Conservation (phyloP, 2,329 filamentous ascomycete species). For the Penicillium janthinellum region DNA sequence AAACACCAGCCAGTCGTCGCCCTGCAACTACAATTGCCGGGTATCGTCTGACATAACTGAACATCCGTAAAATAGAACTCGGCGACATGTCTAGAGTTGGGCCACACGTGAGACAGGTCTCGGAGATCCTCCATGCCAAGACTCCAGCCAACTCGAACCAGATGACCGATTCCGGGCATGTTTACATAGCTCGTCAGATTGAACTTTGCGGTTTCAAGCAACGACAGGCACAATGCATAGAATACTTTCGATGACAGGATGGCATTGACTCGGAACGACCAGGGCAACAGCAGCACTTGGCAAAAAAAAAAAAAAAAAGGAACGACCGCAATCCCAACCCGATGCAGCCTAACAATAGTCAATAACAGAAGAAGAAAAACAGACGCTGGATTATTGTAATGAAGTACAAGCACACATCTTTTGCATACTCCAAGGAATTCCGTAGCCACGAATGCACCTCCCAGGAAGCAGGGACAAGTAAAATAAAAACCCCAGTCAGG, state of each 20-base stretch:
- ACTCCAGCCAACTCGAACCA: background rate
- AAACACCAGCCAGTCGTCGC: background rate
- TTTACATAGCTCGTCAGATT: background rate
- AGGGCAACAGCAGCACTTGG: slow-evolving; percentile 20
- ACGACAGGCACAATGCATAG: too few species aligned
- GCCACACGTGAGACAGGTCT: background rate
- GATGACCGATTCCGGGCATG: too few species aligned
- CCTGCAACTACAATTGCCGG: too few species aligned
- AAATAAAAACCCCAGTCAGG: slow-evolving; percentile 2
- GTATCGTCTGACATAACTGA: too few species aligned
- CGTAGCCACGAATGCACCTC: slow-evolving; percentile 31
- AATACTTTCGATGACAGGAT: background rate
- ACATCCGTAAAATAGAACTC: background rate
- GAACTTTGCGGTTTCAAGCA: background rate
- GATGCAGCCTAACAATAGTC: slow-evolving; percentile 18
- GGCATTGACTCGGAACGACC: slow-evolving; percentile 22
- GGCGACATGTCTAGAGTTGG: background rate
- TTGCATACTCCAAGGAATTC: slow-evolving; percentile 30
- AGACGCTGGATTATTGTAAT: slow-evolving; percentile 35
- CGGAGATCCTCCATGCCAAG: background rate
- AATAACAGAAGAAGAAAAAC: slow-evolving; percentile 15
- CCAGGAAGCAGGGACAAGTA: slow-evolving; percentile 7
- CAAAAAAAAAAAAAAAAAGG: slow-evolving; percentile 16
- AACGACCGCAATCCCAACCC: slow-evolving; percentile 11
- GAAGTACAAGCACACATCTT: slow-evolving; percentile 32